A percentile compares a stretch with the other conserved stretches of the same genome.
Evolutionary conservation across 345 rosid genomes (phyloP).

Genomic region (Pistacia integerrima): DNA sequence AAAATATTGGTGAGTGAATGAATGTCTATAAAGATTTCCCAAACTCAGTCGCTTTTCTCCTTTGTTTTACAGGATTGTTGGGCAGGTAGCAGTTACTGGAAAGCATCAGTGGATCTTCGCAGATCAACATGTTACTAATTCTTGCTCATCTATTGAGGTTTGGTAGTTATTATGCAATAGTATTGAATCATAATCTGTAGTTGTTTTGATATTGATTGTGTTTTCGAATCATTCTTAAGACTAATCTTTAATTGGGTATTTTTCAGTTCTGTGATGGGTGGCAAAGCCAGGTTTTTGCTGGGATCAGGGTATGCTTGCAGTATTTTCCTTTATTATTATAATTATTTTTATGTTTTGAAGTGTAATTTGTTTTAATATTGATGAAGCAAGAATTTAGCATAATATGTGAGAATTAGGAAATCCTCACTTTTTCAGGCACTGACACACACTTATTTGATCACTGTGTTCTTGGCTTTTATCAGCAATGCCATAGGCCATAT

Average conservation of each 20-base stretch:
- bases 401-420: neutral
- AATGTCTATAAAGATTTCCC: neutral
- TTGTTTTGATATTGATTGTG: neutral
- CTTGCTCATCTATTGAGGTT: slow-evolving; percentile 64
- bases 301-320: slow-evolving; percentile 63
- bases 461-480: neutral
- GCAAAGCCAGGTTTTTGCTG: slow-evolving; percentile 78
- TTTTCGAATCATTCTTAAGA: neutral
- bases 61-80: slow-evolving; percentile 68
- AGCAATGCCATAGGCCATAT: neutral
- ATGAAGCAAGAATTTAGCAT: neutral
- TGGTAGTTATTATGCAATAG: slow-evolving; percentile 15
- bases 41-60: neutral
- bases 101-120: slow-evolving; percentile 73
- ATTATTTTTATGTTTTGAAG: neutral
- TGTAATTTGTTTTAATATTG: slow-evolving; percentile 3
- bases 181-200: neutral
- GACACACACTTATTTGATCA: neutral
- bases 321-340: neutral
- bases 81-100: slow-evolving; percentile 84
- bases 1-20: too few species aligned
- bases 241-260: slow-evolving; percentile 15
- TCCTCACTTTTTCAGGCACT: neutral
- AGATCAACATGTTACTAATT: slow-evolving; percentile 44
- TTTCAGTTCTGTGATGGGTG: slow-evolving; percentile 76